Percentiles rank a stretch among this genome's conserved stretches.
These are phyloP conservation scores for Cladosporium austrohemisphaericum DNA, from an alignment of 2,329 filamentous ascomycete species.

Conservation along the genomic window DNA sequence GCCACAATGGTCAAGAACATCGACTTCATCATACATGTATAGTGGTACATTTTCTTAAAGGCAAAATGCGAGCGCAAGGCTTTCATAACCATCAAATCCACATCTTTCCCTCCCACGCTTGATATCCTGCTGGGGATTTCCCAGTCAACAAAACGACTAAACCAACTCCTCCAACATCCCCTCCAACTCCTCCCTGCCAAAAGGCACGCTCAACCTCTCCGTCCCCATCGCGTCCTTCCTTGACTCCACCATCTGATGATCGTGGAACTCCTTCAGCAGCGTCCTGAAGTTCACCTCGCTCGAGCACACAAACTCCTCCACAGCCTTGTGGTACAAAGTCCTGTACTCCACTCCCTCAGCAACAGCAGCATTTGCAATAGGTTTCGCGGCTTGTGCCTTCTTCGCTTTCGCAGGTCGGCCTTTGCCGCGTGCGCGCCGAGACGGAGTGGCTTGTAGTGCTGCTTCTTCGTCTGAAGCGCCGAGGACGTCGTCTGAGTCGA, in stretches of 20 bases:
- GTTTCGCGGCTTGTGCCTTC: slow-evolving; percentile 16
- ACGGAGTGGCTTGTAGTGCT: slow-evolving; percentile 28
- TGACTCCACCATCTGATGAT: slow-evolving; percentile 95
- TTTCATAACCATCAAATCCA: too few species aligned
- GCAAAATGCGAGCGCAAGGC: too few species aligned
- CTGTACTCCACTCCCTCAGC: slow-evolving; percentile 76
- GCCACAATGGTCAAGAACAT: too few species aligned
- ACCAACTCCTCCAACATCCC: slow-evolving; percentile 74
- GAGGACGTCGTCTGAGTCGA: slow-evolving; percentile 30
- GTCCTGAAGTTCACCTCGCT: slow-evolving; percentile 95
- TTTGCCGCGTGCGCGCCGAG: slow-evolving; percentile 19
- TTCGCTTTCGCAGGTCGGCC: slow-evolving; percentile 24
- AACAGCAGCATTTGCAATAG: background rate
- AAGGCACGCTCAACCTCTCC: slow-evolving; percentile 80
- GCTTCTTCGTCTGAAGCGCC: slow-evolving; percentile 31
- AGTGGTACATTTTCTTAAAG: too few species aligned
- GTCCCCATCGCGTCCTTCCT: slow-evolving; percentile 80
- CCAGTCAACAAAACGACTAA: too few species aligned
- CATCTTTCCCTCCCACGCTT: too few species aligned
- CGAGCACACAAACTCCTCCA: slow-evolving; percentile 94
- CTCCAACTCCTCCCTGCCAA: slow-evolving; percentile 84
- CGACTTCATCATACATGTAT: too few species aligned
- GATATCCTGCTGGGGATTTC: too few species aligned
- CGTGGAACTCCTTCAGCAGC: slow-evolving; percentile 92
- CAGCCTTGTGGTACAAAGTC: slow-evolving; percentile 88